A percentile compares a stretch with the other conserved stretches of the same genome.
Evolutionary conservation across 441 rosid species (phyloP).

Genomic region (Flueggea neowawraea): DNA sequence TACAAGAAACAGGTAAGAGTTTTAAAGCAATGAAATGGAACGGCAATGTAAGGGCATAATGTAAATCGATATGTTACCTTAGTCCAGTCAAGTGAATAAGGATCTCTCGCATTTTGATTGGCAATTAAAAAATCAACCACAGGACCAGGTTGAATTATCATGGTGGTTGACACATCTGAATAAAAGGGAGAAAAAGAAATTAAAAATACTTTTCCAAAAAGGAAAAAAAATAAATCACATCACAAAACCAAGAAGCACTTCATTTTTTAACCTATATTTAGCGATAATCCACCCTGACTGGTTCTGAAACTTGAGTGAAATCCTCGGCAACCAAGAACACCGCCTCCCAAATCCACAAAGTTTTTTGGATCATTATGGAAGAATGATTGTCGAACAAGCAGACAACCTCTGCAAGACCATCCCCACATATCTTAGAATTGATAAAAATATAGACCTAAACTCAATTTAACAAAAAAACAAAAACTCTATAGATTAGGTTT

Average conservation of each 20-base stretch:
- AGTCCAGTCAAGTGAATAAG: constrained; percentile 56
- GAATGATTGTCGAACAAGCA: constrained; percentile 65
- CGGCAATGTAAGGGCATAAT: neutral
- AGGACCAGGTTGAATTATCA: constrained; percentile 86
- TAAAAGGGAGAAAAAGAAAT: constrained; percentile 1
- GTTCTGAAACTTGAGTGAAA: constrained; percentile 64
- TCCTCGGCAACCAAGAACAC: constrained; percentile 63
- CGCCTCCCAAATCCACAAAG: constrained; percentile 48
- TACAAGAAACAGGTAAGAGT: constrained; percentile 1
- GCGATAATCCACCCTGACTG: constrained; percentile 58
- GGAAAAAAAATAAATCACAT: neutral
- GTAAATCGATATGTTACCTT: constrained; percentile 43
- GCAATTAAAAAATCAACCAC: constrained; percentile 62
- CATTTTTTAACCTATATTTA: constrained; percentile 42
- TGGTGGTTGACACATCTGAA: constrained; percentile 81
- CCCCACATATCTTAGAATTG: neutral
- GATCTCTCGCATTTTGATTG: constrained; percentile 63
- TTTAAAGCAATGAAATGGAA: neutral
- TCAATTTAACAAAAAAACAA: neutral
- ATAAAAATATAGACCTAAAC: constrained; percentile 4
- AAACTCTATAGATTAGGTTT: constrained; percentile 11
- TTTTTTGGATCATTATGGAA: constrained; percentile 50
- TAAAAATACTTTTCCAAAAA: neutral
- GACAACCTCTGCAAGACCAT: constrained; percentile 46
- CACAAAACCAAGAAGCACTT: neutral